Percentiles rank a stretch among this genome's conserved stretches.
phyloP scores from a whole-genome alignment of 805 yeast species.

The Pichia cephalocereana region DNA sequence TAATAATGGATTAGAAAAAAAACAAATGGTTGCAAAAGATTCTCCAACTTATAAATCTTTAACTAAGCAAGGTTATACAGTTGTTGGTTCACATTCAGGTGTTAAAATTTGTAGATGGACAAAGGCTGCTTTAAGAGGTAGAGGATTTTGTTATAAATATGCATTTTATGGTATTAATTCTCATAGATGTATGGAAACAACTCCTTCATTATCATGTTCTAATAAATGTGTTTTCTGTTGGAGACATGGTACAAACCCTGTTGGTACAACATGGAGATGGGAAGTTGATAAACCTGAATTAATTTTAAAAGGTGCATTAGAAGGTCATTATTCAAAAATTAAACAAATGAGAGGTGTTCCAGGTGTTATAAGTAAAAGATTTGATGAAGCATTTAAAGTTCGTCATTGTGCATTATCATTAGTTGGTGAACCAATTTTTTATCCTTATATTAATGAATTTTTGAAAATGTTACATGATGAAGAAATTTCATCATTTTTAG shows the following conservation, averaged over 20 bases:
- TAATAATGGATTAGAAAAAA: slow-evolving; percentile 22
- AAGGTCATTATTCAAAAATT: slow-evolving; percentile 84
- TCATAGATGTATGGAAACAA: slow-evolving; percentile 92
- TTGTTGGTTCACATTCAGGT: slow-evolving; percentile 91
- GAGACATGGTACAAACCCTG: slow-evolving; percentile 97
- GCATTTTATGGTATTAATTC: slow-evolving; percentile 88
- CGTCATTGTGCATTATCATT: slow-evolving; percentile 86
- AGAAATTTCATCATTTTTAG: slow-evolving; percentile 78
- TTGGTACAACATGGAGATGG: slow-evolving; percentile 95
- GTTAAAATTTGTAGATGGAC: slow-evolving; percentile 96
- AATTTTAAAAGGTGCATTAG: slow-evolving; percentile 75
- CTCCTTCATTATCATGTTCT: slow-evolving; percentile 89
- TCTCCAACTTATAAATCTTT: slow-evolving; percentile 83
- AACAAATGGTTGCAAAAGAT: slow-evolving; percentile 83
- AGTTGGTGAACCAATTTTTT: slow-evolving; percentile 93
- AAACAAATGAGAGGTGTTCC: slow-evolving; percentile 95
- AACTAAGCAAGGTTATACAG: slow-evolving; percentile 88
- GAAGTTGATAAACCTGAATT: slow-evolving; percentile 84
- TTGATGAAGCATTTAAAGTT: slow-evolving; percentile 83
- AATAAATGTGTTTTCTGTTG: slow-evolving; percentile 95
- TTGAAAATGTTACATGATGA: slow-evolving; percentile 70
- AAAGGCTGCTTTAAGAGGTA: slow-evolving; percentile 83
- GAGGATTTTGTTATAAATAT: slow-evolving; percentile 90
- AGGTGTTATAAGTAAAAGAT: slow-evolving; percentile 82
- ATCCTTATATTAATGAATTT: slow-evolving; percentile 84